phyloP scores from a whole-genome alignment of 139 green algal genomes.

The Ostreobium quekettii region DNA sequence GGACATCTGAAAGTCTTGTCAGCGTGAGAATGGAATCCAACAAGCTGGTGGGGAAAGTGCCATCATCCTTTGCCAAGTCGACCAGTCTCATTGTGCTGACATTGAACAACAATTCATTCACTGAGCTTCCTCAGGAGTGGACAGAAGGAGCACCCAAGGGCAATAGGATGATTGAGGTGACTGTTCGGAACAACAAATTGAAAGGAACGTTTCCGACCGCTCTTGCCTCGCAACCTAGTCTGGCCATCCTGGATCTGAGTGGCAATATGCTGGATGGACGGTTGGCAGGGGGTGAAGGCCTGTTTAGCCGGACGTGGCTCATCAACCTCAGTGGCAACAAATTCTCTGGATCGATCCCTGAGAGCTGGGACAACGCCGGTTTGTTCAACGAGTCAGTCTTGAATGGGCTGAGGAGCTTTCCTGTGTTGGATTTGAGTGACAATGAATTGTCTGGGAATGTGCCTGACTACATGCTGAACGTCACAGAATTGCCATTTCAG shows the following conservation, averaged over 20 bases:
- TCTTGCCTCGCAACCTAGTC: background rate
- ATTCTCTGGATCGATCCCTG: conserved; percentile 14
- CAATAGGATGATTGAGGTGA: conserved; percentile 8
- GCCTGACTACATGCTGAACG: conserved; percentile 7
- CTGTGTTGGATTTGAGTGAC: conserved; percentile 11
- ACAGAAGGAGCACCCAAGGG: background rate
- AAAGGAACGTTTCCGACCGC: background rate
- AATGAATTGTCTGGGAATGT: conserved; percentile 6
- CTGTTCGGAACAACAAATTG: conserved; percentile 7
- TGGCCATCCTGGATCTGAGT: background rate
- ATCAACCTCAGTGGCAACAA: conserved; percentile 4
- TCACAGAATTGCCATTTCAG: too few relatives aligned
- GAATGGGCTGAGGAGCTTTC: background rate
- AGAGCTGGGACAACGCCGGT: background rate
- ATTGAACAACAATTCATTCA: conserved; percentile 12
- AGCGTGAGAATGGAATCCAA: background rate
- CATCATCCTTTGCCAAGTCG: background rate
- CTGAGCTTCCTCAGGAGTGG: conserved; percentile 10
- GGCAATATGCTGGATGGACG: conserved; percentile 9
- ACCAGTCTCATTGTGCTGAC: background rate
- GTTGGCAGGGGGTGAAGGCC: background rate
- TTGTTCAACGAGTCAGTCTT: conserved; percentile 6
- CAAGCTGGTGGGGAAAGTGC: conserved; percentile 3
- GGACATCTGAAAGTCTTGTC: too few relatives aligned
- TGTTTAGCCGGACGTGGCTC: conserved; percentile 10